Base-by-base conservation (phyloP, 148 eudicot genomes). In the Bassia scoparia region DNA sequence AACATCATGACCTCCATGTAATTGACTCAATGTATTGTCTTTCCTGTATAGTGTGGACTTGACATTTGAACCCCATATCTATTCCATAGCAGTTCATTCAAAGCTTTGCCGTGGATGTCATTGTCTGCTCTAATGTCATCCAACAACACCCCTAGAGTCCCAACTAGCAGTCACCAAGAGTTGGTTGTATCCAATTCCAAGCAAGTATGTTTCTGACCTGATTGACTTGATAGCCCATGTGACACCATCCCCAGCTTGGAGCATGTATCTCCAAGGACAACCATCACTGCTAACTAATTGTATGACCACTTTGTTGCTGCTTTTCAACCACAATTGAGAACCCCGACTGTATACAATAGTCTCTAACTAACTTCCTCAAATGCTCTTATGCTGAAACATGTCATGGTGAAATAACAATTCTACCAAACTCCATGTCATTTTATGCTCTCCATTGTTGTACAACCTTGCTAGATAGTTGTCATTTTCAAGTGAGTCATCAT, bases 211-310 rank as follows among this genome's bases (percentile, higher is more conserved):
- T 1, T 34, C 14, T 1, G 7, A 9, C 2, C 9, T 14, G 12
- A 69, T 69, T 2, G 11, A 18, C 44, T 69, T 52, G 10, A 69
- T 69, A 5, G 72, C 48, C 60, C 44, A 69, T 10, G 72, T 52
- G 14, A 2, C 9, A 0, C 20, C 26, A 52, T 53, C 41, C 11
- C 20, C 2, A 69, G 18, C 8, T 31, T 30, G 5, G 16, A 1
- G n/a, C n/a, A 54, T 69, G 72, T 7, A 50, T 23, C 61, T 69
- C 43, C 43, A 69, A 0, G 11, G 29, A 53, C 48, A 53, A 9
- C 11, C 18, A 0, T 15, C 17, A 33, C 15, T 18, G 49, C 66
- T n/a, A 71, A 2, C 31, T 8, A 43, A 23, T 15, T 1, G 68
- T 72, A 55, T 44, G 48, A n/a, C n/a, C 13, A 58, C 61, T 1